phyloP scores from a whole-genome alignment of 2,329 filamentous ascomycete species.

The Basipetospora chlamydospora region DNA sequence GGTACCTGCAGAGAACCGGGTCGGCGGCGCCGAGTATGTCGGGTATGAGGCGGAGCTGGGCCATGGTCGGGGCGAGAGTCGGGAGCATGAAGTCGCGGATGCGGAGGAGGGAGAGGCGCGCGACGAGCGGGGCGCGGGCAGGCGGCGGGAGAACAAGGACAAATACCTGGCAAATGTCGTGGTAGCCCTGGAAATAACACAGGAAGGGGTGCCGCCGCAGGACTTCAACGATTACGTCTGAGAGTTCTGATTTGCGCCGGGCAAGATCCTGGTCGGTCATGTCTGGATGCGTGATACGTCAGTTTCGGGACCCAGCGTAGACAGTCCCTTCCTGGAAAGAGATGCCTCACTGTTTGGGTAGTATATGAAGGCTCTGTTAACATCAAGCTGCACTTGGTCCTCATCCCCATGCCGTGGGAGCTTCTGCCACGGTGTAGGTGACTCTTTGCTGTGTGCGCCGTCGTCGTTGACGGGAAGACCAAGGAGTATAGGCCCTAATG shows the following conservation, averaged over 20 bases:
- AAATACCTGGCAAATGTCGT: conserved; percentile 95
- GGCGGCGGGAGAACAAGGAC: conserved; percentile 64
- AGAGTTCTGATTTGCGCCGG: conserved; percentile 61
- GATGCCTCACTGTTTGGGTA: conserved; percentile 58
- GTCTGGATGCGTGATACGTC: no score
- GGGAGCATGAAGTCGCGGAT: conserved; percentile 98
- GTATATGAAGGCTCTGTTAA: conserved; percentile 92
- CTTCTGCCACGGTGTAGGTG: conserved; percentile 32
- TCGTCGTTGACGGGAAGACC: conserved; percentile 19
- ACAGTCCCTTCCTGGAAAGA: conserved; percentile 13
- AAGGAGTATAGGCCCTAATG: conserved; percentile 47
- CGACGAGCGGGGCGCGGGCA: conserved; percentile 47
- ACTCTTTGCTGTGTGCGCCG: conserved; percentile 7
- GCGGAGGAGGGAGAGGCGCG: conserved; percentile 73
- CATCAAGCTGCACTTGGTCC: conserved; percentile 80
- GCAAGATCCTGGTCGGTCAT: conserved; percentile 48
- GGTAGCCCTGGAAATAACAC: conserved; percentile 96
- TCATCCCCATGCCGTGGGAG: conserved; percentile 73
- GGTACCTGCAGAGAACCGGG: conserved; percentile 54
- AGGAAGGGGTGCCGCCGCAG: conserved; percentile 71
- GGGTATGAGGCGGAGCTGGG: conserved; percentile 77
- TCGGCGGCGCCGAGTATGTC: conserved; percentile 64
- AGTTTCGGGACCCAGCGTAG: conserved; percentile 11
- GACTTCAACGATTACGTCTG: conserved; percentile 63
- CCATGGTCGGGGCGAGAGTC: conserved; percentile 62